Evolutionary conservation across 163 green algal species (phyloP), one percentile per base, ranked within the genome.

Genomic region (Scenedesmus sp.): DNA sequence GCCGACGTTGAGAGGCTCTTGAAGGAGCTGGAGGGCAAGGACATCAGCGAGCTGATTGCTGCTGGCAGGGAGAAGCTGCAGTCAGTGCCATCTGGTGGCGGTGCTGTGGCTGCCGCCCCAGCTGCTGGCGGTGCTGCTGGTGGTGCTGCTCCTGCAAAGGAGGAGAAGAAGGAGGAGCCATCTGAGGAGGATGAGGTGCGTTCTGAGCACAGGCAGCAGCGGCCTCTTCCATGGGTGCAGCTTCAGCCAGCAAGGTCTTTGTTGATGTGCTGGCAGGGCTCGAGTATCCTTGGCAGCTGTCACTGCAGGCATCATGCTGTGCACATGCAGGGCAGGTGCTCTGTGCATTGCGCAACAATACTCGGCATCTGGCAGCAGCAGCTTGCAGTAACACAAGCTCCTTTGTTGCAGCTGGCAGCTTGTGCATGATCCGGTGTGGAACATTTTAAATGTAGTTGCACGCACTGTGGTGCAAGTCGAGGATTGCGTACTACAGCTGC

Each of bases 21-120:
- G 53, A 94, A 93, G 65, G 96, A 99, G 97, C 92, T 99, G 61
- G 94, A 97, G 83, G 97, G 96, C 95, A 99, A 99, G 96, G 93
- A 98, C 92, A 94, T 99, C 44, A 61, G 93, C 76, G 96, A 98
- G 85, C 94, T 98, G 78, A 94, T 96, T 42, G 92, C 91, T 26
- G 93, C 94, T 73, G 96, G 97, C 89, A 87, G 94, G 72, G 89
- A 92, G 88, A 98, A 98, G 96, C 95, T 99, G 86, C 96, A 97
- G 18, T 97, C 96, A 37, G 97, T 99, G 87, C 97, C 97, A 68
- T 92, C 96, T 80, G 97, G 94, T 81, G 96, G 95, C 84, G 96
- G 83, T 42, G 93, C 80, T 86, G 93, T 82, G 37, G 93, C 81
- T 51, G 94, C 92, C n/a, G 91, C 93, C 30, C 92, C 94, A 59